Evolutionary conservation across 768 basidiomycete species (phyloP).

Genomic region (Pisolithus orientalis): DNA sequence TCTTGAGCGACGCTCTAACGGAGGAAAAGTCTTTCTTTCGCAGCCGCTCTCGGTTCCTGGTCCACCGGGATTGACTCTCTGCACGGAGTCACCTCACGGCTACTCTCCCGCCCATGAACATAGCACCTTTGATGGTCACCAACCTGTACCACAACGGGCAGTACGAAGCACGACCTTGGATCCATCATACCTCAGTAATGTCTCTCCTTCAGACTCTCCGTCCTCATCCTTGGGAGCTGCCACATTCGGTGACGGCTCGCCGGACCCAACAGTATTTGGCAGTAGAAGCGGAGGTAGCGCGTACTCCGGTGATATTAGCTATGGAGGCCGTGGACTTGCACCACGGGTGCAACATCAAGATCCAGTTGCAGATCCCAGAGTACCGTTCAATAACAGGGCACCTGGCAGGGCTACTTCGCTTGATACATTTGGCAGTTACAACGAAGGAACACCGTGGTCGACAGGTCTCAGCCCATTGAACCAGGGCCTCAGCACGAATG

Average conservation of each 20-base stretch:
- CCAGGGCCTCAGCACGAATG: conserved; percentile 16
- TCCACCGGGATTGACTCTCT: conserved; percentile 52
- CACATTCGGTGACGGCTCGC: conserved; percentile 60
- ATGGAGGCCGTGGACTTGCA: conserved; percentile 27
- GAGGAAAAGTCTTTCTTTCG: conserved; percentile 59
- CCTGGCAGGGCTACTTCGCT: conserved; percentile 28
- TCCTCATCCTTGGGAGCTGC: conserved; percentile 64
- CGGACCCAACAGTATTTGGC: conserved; percentile 56
- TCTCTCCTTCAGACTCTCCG: conserved; percentile 63
- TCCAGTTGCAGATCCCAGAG: conserved; percentile 33
- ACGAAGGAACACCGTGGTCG: conserved; percentile 32
- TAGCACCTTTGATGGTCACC: conserved; percentile 43
- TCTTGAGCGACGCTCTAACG: conserved; percentile 44
- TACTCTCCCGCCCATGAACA: conserved; percentile 33
- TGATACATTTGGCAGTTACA: conserved; percentile 36
- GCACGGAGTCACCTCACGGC: conserved; percentile 45
- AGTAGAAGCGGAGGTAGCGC: conserved; percentile 36
- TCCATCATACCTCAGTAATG: conserved; percentile 40
- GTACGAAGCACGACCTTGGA: conserved; percentile 63
- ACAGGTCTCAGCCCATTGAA: conserved; percentile 17
- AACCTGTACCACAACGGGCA: conserved; percentile 59
- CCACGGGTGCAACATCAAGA: conserved; percentile 38
- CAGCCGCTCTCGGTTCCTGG: conserved; percentile 33
- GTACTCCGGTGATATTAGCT: conserved; percentile 32
- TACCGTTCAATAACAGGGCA: conserved; percentile 26